Evolutionary conservation across 805 yeast species (phyloP).

Genomic region (Wickerhamomyces kurtzmanii): DNA sequence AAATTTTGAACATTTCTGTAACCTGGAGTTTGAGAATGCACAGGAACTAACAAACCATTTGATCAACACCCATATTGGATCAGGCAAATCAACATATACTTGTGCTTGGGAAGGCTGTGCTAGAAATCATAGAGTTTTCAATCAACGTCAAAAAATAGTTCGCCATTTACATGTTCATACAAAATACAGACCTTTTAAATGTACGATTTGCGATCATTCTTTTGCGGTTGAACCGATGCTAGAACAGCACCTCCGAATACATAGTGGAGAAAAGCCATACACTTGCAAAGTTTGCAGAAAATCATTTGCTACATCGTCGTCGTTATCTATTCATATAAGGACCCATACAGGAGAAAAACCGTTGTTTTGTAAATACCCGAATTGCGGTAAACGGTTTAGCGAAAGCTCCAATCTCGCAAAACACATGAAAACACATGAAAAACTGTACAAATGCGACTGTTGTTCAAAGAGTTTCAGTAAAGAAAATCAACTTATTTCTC

Average conservation of each 20-base stretch:
- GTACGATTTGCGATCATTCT: conserved; percentile 55
- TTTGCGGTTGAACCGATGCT: conserved; percentile 76
- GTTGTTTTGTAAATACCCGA: conserved; percentile 64
- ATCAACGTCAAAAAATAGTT: conserved; percentile 76
- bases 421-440: conserved; percentile 73
- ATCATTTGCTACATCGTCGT: conserved; percentile 71
- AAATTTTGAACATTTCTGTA: conserved; percentile 27
- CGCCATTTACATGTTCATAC: conserved; percentile 90
- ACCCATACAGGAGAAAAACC: conserved; percentile 92
- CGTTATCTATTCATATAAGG: conserved; percentile 74
- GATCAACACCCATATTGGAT: conserved; percentile 56
- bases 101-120: conserved; percentile 80
- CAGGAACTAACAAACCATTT: conserved; percentile 67
- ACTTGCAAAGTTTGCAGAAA: conserved; percentile 67
- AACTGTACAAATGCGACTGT: conserved; percentile 36
- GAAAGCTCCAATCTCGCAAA: conserved; percentile 85
- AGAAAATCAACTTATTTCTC: conserved; percentile 30
- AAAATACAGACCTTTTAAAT: conserved; percentile 68
- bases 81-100: conserved; percentile 57
- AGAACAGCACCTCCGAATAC: conserved; percentile 73
- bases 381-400: conserved; percentile 77
- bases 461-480: conserved; percentile 46
- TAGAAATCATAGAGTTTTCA: conserved; percentile 50
- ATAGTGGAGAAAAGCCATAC: conserved; percentile 87
- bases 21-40: conserved; percentile 34